Percentiles rank a stretch among this genome's conserved stretches.
Evolutionary conservation across 2,329 filamentous ascomycete genomes (phyloP).

Genomic region (Neonectria neomacrospora): DNA sequence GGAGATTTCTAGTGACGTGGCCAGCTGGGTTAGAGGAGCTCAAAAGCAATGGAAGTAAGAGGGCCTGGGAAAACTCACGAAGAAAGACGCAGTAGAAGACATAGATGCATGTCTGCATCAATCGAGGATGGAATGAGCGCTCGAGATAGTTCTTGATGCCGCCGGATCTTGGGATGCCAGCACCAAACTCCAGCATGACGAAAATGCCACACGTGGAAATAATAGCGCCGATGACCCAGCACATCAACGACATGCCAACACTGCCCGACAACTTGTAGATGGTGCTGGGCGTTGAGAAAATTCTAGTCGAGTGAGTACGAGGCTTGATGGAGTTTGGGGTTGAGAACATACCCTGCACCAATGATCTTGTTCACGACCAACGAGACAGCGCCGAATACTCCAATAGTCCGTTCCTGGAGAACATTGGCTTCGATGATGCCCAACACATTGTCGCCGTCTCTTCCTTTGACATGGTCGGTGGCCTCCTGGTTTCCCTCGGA

Average conservation of each 20-base stretch:
- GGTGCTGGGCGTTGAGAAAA: slow-evolving; percentile 39
- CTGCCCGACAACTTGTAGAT: slow-evolving; percentile 39
- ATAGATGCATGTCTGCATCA: slow-evolving; percentile 40
- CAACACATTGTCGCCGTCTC: slow-evolving; percentile 3
- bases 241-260: slow-evolving; percentile 40
- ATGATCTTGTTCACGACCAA: slow-evolving; percentile 42
- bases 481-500: neutral
- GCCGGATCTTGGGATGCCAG: slow-evolving; percentile 37
- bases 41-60: neutral
- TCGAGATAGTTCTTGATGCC: slow-evolving; percentile 44
- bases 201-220: slow-evolving; percentile 39
- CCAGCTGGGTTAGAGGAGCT: neutral
- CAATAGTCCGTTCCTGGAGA: slow-evolving; percentile 36
- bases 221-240: slow-evolving; percentile 38
- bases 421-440: slow-evolving; percentile 15
- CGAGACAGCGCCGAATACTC: slow-evolving; percentile 37
- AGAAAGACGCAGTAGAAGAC: slow-evolving; percentile 40
- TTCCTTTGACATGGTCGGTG: slow-evolving; percentile 7
- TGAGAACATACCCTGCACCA: slow-evolving; percentile 33
- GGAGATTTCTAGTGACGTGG: slow-evolving; percentile 14
- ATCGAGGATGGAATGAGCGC: slow-evolving; percentile 31
- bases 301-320: slow-evolving; percentile 20
- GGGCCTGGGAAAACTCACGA: neutral
- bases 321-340: neutral
- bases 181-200: slow-evolving; percentile 41